A percentile compares a stretch with the other conserved stretches of the same genome.
Conservation (phyloP, 306 rosid genomes). For the Albizia julibrissin region DNA sequence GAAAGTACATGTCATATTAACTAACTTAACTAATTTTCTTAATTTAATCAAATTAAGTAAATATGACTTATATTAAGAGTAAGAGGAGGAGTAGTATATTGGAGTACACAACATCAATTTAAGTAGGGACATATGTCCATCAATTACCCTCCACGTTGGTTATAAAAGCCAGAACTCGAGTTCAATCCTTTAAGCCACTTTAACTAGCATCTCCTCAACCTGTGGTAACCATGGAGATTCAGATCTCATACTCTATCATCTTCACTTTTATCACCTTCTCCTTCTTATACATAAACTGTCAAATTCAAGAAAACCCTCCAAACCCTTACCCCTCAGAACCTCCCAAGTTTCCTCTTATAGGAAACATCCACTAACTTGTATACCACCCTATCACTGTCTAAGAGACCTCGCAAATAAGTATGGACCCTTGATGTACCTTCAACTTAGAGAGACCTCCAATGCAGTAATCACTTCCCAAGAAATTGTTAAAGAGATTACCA, state of each 20-base stretch:
- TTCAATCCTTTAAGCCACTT: neutral
- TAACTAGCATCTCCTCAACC: neutral
- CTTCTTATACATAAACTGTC: neutral
- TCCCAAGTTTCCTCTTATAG: constrained; percentile 9
- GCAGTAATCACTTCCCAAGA: neutral
- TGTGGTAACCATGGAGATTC: neutral
- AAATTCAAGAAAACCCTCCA: neutral
- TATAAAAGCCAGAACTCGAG: too few species aligned
- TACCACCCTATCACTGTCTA: neutral
- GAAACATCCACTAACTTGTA: constrained; percentile 9
- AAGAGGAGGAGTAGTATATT: too few species aligned
- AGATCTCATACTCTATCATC: neutral
- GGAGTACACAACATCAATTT: too few species aligned
- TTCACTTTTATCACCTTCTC: neutral
- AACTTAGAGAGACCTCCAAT: neutral
- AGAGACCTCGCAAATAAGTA: constrained; percentile 24
- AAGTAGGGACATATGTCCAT: too few species aligned
- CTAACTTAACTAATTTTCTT: too few species aligned
- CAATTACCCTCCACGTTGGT: too few species aligned
- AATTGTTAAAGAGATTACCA: neutral
- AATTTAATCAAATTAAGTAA: too few species aligned
- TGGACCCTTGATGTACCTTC: constrained; percentile 28
- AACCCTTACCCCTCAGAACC: constrained; percentile 21
- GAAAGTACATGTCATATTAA: too few species aligned
- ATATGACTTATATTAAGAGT: too few species aligned